phyloP scores from a whole-genome alignment of 345 rosid species.

The Acer negundo region DNA sequence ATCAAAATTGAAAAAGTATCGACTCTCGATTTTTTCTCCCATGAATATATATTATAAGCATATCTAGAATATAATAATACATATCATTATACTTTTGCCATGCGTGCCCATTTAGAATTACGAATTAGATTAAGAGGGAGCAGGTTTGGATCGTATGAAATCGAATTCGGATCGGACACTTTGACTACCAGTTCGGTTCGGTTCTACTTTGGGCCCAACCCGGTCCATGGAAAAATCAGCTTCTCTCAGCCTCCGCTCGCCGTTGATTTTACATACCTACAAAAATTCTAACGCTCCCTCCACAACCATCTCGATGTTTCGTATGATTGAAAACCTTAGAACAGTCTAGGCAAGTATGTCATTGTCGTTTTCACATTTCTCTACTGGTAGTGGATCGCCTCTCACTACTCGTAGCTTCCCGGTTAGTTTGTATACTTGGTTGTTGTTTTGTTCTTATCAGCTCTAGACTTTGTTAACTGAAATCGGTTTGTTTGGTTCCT shows the following conservation, averaged over 20 bases:
- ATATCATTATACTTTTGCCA: too few species aligned
- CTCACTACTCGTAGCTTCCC: conserved; percentile 18
- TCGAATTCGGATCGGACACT: too few species aligned
- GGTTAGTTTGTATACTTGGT: conserved; percentile 17
- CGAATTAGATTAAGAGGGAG: too few species aligned
- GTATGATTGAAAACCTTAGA: neutral
- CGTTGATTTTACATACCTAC: neutral
- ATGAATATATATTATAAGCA: too few species aligned
- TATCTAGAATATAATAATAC: too few species aligned
- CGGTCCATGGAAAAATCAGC: neutral
- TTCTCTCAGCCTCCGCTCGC: neutral
- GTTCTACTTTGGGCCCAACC: too few species aligned
- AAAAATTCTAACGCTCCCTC: neutral
- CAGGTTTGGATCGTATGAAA: too few species aligned
- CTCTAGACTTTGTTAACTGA: neutral
- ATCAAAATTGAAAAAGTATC: too few species aligned
- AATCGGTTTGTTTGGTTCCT: neutral
- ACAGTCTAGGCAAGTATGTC: conserved; percentile 27
- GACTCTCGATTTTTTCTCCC: too few species aligned
- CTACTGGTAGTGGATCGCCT: neutral
- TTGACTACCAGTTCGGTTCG: too few species aligned
- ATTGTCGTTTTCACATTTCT: conserved; percentile 24
- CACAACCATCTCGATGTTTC: neutral
- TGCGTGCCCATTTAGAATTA: too few species aligned
- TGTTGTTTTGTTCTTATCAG: neutral